Evolutionary conservation across 2,329 filamentous ascomycete species (phyloP), one percentile per base, ranked within the genome.

Genomic region (Rutstroemia sp.): DNA sequence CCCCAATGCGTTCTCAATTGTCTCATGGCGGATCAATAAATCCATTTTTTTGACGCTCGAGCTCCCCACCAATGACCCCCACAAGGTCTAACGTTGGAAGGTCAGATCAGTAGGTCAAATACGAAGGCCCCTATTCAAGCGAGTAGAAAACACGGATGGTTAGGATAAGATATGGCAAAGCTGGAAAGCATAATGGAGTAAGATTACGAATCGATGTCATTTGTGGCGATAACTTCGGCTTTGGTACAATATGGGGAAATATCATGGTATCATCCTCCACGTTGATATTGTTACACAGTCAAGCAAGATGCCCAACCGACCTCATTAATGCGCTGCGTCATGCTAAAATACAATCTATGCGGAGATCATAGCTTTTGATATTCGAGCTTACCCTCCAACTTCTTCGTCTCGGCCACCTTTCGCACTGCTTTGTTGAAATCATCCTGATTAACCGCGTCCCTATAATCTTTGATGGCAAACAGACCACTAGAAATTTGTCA

Each of bases 401-500:
- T 99, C 89, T 99, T 99, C 60, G 89, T 81, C 75, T 99, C 94
- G 16, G 89, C 91, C 64, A 99, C 88, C 82, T 99, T 99, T 64
- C 94, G 86, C 54, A 99, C 94, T 4, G 94, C 94, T 76, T 96
- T 96, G 79, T 96, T 99, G 84, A 97, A 96, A 70, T 99, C 94
- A 68, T 99, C 94, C 73, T 99, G 94, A 75, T 89, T 97, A 74
- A 99, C 89, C 12, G 91, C 84, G 67, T 99, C 94, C 60, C 95
- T 81, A 73, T 97, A 96, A 70, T 96, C 94, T 75, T 97, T 97
- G 81, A 99, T 99, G 45, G 94, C 92, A 73, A 96, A 97, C 40
- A 99, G 77, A 61, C 94, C 94, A 64, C 90, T 95, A 60, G 50
- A 61, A 2, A 48, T 50, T 49, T 50, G 56, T 58, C 71, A 65